phyloP scores from a whole-genome alignment of 257 asterid genomes.

The Ophiorrhiza pumila region DNA sequence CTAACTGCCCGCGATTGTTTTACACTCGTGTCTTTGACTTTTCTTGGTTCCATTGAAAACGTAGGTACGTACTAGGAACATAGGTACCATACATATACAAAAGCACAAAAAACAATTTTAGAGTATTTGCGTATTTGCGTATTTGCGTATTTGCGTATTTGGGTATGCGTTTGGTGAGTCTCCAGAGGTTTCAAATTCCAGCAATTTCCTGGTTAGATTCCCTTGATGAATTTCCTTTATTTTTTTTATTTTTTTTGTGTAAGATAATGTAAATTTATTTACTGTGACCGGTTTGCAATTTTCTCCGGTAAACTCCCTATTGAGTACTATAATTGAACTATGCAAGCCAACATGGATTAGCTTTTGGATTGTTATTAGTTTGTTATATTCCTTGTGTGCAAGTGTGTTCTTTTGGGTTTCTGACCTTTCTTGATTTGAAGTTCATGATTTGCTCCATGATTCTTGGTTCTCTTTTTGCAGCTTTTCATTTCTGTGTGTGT shows the following conservation, averaged over 20 bases:
- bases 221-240: neutral
- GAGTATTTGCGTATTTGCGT: neutral
- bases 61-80: no score
- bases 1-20: neutral
- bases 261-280: no score
- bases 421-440: neutral
- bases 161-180: constrained; percentile 26
- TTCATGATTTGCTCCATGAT: neutral
- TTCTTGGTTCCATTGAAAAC: neutral
- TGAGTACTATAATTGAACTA: neutral
- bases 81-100: no score
- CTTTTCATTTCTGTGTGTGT: neutral
- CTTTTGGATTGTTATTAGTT: neutral
- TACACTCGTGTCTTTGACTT: neutral
- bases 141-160: neutral
- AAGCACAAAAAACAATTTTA: neutral
- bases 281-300: neutral
- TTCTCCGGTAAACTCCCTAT: neutral
- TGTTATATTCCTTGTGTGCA: neutral
- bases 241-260: neutral
- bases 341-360: neutral
- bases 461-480: neutral
- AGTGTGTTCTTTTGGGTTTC: neutral
- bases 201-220: constrained; percentile 34
- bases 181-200: constrained; percentile 18